phyloP scores from a whole-genome alignment of 2,329 filamentous ascomycete genomes.

The Gnomoniopsis smithogilvyi region DNA sequence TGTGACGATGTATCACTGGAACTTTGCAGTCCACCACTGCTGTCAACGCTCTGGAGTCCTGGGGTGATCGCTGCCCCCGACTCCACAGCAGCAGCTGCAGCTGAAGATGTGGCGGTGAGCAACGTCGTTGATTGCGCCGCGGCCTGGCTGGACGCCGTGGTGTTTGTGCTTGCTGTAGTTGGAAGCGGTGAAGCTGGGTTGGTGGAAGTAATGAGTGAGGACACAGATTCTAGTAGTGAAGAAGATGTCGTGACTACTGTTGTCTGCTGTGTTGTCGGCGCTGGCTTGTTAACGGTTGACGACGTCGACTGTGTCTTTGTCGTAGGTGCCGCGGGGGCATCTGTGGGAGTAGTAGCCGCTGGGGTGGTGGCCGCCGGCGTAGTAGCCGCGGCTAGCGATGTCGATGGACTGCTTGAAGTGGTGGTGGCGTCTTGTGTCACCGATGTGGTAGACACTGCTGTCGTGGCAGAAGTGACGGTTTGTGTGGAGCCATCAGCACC shows the following conservation, averaged over 20 bases:
- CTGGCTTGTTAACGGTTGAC: not conserved
- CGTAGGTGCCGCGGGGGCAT: not conserved
- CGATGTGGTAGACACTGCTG: not conserved
- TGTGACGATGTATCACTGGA: not conserved
- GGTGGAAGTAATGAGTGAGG: slow-evolving; percentile 12
- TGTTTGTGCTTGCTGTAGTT: too few relatives aligned
- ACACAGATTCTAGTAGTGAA: slow-evolving; percentile 10
- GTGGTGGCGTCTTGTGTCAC: not conserved
- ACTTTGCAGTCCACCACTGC: not conserved
- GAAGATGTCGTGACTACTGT: not conserved
- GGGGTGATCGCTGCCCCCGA: not conserved
- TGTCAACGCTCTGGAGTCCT: not conserved
- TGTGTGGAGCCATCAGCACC: not conserved
- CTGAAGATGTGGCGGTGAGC: not conserved
- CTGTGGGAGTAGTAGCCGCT: not conserved
- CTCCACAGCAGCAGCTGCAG: not conserved
- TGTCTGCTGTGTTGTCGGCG: not conserved
- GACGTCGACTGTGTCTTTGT: not conserved
- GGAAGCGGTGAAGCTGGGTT: not conserved
- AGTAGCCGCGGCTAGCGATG: not conserved
- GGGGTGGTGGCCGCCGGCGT: not conserved
- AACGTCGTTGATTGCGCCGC: not conserved
- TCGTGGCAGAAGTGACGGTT: not conserved
- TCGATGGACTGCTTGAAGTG: not conserved
- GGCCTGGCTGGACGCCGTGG: not conserved